Evolutionary conservation across 2,329 filamentous ascomycete species (phyloP), one percentile per base, ranked within the genome.

Genomic region (Pestalotiopsis sp.): DNA sequence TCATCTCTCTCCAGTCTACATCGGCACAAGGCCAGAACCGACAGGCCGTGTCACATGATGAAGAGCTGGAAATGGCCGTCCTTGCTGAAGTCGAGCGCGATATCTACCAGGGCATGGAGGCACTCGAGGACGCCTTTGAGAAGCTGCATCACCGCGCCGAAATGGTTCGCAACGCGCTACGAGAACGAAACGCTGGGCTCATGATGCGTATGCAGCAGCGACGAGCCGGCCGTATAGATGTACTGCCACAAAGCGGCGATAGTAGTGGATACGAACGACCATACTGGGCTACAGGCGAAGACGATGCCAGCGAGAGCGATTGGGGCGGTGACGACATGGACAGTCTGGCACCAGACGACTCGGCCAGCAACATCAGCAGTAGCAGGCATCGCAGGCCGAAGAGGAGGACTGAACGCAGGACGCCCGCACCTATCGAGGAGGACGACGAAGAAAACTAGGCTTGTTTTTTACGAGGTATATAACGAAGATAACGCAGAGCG

Each of bases 71-170:
- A 79, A 95, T 98, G 75, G 93, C 93, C 0, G 92, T 93, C 1
- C 86, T 98, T 5, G 94, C 94, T 7, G 95, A 98, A 80, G 91
- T 98, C 52, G 95, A 98, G 80, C 90, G 94, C 6, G 94, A 97
- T 76, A 97, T 98, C 69, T 98, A 95, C 81, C 87, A 90, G 41
- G 93, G 95, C 70, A 98, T 98, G 95, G 95, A 98, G 81, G 91
- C 90, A 0, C 87, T 98, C 27, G 95, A 98, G 80, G 94, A 98
- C 77, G 94, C 95, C 0, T 98, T 98, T 74, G 95, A 98, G 82
- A 90, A 89, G 36, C 85, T 98, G n/a, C 95, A 98, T 78, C 88
- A 90, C 73, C 92, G 91, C 75, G 95, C 95, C 2, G 94, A 98
- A 81, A 80, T 86, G 20, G 93, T 98, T 17, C 91, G 95, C 4